These are phyloP conservation scores for Cryptosporidium viatorum DNA, from an alignment of 169 alveolate genomes.

Conservation along the genomic window DNA sequence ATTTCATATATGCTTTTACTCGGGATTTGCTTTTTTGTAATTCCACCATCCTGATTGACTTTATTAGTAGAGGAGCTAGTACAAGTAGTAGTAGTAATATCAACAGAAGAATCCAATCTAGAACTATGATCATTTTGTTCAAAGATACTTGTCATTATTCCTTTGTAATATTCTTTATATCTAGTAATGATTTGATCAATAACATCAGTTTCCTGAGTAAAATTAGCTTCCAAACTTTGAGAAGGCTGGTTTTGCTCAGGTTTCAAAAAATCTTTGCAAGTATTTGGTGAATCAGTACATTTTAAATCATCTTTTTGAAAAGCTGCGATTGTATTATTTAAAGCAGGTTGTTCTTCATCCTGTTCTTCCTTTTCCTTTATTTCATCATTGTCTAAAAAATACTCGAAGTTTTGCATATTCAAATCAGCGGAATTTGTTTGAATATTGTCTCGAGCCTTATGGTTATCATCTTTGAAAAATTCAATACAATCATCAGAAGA, in stretches of 20 bases:
- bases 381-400: slow-evolving; percentile 18
- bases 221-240: background rate
- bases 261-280: background rate
- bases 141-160: slow-evolving; percentile 6
- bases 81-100: background rate
- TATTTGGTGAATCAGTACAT: background rate
- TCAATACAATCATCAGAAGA: background rate
- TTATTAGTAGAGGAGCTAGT: background rate
- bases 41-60: background rate
- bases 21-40: background rate
- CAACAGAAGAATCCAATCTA: background rate
- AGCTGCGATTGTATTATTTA: background rate
- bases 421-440: background rate
- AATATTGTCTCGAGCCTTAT: background rate
- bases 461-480: background rate
- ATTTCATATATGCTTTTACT: slow-evolving; percentile 2
- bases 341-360: slow-evolving; percentile 10
- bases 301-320: background rate
- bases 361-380: slow-evolving; percentile 45
- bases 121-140: background rate
- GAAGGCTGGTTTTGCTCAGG: background rate
- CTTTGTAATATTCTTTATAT: slow-evolving; percentile 3
- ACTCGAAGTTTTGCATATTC: slow-evolving; percentile 25
- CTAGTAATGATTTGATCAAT: background rate
- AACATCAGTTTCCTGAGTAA: background rate